phyloP scores from a whole-genome alignment of 2,329 filamentous ascomycete genomes.

The Nannizziopsis barbatae region DNA sequence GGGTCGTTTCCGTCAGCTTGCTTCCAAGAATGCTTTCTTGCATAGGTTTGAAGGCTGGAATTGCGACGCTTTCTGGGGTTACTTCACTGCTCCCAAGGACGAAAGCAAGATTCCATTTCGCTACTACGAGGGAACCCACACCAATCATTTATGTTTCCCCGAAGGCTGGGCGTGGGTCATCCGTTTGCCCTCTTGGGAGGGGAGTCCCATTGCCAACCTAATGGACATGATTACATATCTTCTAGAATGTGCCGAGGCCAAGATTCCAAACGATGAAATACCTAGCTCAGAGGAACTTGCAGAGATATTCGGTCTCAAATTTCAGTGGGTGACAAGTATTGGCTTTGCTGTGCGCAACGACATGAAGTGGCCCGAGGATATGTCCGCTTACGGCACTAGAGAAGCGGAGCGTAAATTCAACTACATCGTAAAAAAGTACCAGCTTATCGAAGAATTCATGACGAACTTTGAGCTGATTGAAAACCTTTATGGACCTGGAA shows the following conservation, averaged over 20 bases:
- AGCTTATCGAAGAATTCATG: slow-evolving; percentile 20
- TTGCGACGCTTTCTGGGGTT: slow-evolving; percentile 12
- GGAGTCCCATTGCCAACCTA: slow-evolving; percentile 18
- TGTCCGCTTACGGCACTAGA: slow-evolving; percentile 17
- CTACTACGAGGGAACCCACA: slow-evolving; percentile 19
- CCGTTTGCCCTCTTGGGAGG: slow-evolving; percentile 21
- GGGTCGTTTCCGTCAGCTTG: slow-evolving; percentile 18
- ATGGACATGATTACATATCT: slow-evolving; percentile 21
- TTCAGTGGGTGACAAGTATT: slow-evolving; percentile 20
- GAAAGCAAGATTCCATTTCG: slow-evolving; percentile 19
- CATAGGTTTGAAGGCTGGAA: slow-evolving; percentile 19
- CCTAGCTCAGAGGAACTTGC: slow-evolving; percentile 17
- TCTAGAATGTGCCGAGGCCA: slow-evolving; percentile 16
- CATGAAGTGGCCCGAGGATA: slow-evolving; percentile 16
- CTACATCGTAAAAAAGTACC: slow-evolving; percentile 19
- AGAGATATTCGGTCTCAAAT: slow-evolving; percentile 19
- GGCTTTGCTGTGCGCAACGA: slow-evolving; percentile 18
- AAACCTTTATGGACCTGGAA: slow-evolving; percentile 18
- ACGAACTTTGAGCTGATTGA: slow-evolving; percentile 14
- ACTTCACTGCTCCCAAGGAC: slow-evolving; percentile 17
- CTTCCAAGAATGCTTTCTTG: slow-evolving; percentile 17
- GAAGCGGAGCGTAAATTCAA: slow-evolving; percentile 23
- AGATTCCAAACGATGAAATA: slow-evolving; percentile 16
- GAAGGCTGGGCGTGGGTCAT: slow-evolving; percentile 25
- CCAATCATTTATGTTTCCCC: slow-evolving; percentile 22